Percentiles rank a stretch among this genome's conserved stretches.
phyloP scores from a whole-genome alignment of 192 early-diverging fungal species.

The Allomyces javanicus region DNA sequence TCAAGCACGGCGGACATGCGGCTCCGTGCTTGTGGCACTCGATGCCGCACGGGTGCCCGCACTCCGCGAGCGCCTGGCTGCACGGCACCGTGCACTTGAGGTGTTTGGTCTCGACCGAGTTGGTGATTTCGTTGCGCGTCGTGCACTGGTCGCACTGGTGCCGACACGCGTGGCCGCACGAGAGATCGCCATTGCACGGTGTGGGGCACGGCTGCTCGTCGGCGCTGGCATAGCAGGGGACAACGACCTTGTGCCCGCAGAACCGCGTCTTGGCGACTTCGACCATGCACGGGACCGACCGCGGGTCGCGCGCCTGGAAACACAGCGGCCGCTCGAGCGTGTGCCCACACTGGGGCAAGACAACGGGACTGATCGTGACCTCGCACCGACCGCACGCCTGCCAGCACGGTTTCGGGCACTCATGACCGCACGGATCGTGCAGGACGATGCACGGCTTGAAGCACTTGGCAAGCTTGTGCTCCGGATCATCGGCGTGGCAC shows the following conservation, averaged over 20 bases:
- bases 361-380: background rate
- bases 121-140: background rate
- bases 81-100: background rate
- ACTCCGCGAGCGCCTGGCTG: background rate
- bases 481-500: slow-evolving; percentile 15
- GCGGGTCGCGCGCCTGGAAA: background rate
- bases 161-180: slow-evolving; percentile 12
- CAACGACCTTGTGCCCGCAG: slow-evolving; percentile 11
- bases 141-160: slow-evolving; percentile 2
- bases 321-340: slow-evolving; percentile 2
- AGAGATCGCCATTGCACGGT: slow-evolving; percentile 1
- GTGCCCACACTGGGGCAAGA: slow-evolving; percentile 12
- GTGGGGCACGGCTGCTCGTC: background rate
- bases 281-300: slow-evolving; percentile 1
- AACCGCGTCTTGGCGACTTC: slow-evolving; percentile 4
- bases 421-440: slow-evolving; percentile 9
- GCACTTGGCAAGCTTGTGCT: slow-evolving; percentile 11
- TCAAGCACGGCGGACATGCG: slow-evolving; percentile 15
- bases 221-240: slow-evolving; percentile 9
- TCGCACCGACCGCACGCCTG: slow-evolving; percentile 11
- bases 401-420: slow-evolving; percentile 10
- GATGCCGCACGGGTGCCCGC: background rate
- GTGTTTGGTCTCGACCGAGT: background rate
- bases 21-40: background rate
- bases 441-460: slow-evolving; percentile 8